These are phyloP conservation scores for Boletus semigastroideus DNA, from an alignment of 1,284 basidiomycete species.

Conservation along the genomic window DNA sequence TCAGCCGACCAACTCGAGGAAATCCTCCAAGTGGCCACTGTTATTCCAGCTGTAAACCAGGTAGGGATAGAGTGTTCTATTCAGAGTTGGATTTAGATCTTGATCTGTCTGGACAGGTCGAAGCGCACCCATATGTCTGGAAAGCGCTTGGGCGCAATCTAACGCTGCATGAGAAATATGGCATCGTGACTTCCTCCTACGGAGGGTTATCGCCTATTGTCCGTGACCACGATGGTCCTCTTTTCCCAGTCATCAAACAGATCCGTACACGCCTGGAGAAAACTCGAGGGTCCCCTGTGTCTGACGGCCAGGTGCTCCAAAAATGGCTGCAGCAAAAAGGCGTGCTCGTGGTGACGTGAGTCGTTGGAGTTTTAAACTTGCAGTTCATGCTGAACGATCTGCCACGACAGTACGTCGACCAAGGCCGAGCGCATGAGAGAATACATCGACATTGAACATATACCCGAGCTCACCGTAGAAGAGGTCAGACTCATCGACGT, in stretches of 20 bases:
- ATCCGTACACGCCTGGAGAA: conserved; percentile 51
- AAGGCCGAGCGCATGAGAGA: conserved; percentile 69
- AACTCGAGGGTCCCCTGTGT: conserved; percentile 46
- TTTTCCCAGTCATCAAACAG: conserved; percentile 48
- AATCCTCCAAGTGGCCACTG: conserved; percentile 55
- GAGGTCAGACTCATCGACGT: conserved; percentile 66
- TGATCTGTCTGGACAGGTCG: conserved; percentile 50
- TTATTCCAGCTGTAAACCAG: conserved; percentile 79
- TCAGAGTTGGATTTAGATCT: background rate
- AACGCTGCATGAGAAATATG: conserved; percentile 54
- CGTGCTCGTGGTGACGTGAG: conserved; percentile 69
- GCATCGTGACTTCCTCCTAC: conserved; percentile 70
- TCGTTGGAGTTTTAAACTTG: conserved; percentile 4
- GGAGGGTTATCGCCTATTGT: conserved; percentile 63
- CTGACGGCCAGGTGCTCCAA: conserved; percentile 53
- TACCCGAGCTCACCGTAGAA: conserved; percentile 57
- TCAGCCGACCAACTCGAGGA: conserved; percentile 62
- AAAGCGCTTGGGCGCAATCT: conserved; percentile 55
- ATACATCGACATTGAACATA: conserved; percentile 53
- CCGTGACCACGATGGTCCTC: conserved; percentile 54
- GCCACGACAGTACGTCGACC: conserved; percentile 64
- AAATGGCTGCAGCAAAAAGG: conserved; percentile 63
- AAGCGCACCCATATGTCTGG: conserved; percentile 80
- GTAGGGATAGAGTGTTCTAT: conserved; percentile 35
- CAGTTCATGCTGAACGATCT: conserved; percentile 3